A percentile compares a stretch with the other conserved stretches of the same genome.
phyloP scores from a whole-genome alignment of 148 eudicot genomes.

The Vaccinium vitisidaea region DNA sequence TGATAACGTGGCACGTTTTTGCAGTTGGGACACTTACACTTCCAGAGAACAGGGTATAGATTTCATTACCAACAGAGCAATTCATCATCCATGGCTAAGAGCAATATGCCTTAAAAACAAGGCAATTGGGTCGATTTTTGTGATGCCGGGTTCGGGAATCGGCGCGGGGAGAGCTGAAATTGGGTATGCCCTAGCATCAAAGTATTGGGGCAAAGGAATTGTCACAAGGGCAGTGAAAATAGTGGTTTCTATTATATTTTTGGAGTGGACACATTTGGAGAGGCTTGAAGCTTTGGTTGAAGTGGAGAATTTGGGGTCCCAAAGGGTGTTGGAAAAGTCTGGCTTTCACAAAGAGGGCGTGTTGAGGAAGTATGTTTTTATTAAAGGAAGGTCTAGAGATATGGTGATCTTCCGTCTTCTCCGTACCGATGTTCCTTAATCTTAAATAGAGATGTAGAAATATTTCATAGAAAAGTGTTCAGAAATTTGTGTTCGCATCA shows the following conservation, averaged over 20 bases:
- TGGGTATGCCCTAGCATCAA: conserved; percentile 31
- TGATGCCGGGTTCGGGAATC: conserved; percentile 9
- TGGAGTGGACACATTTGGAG: conserved; percentile 30
- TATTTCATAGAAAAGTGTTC: no score
- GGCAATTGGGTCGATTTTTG: conserved; percentile 28
- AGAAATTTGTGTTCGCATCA: background rate
- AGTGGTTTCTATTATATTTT: conserved; percentile 20
- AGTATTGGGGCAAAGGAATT: conserved; percentile 43
- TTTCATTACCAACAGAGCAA: conserved; percentile 18
- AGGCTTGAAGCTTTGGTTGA: conserved; percentile 32
- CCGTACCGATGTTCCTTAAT: background rate
- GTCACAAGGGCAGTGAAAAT: conserved; percentile 28
- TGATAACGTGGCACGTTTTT: conserved; percentile 29
- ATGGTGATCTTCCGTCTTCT: background rate
- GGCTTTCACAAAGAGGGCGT: background rate
- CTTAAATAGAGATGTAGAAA: background rate
- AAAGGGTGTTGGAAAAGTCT: conserved; percentile 33
- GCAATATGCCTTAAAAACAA: conserved; percentile 30
- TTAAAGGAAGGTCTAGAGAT: background rate
- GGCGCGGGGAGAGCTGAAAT: conserved; percentile 22
- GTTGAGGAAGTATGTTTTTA: background rate
- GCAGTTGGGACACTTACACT: conserved; percentile 29
- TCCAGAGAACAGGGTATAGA: conserved; percentile 28
- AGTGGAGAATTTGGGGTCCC: conserved; percentile 31
- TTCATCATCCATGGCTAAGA: conserved; percentile 34